Percentiles rank a stretch among this genome's conserved stretches.
These are phyloP conservation scores for Ceratocystis ficicola DNA, from an alignment of 2,329 filamentous ascomycete species.

Conservation along the genomic window DNA sequence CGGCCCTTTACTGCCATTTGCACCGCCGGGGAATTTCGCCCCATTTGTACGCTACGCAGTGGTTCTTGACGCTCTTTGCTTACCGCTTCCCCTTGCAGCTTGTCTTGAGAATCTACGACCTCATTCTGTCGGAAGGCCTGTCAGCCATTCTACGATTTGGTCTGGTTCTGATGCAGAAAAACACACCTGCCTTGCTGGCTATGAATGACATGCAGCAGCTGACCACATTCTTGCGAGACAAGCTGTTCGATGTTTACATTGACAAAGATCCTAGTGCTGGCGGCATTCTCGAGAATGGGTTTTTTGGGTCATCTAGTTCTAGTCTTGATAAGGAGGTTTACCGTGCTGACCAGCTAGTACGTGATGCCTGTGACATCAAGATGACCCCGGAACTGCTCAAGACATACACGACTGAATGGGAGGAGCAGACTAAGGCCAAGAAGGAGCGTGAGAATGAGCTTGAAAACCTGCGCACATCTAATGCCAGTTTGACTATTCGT, in stretches of 20 bases:
- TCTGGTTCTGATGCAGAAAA: conserved; percentile 92
- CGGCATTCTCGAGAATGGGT: conserved; percentile 87
- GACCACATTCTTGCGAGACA: conserved; percentile 84
- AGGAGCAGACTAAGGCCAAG: conserved; percentile 73
- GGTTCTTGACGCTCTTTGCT: conserved; percentile 97
- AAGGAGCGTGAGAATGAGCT: conserved; percentile 74
- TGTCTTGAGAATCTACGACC: conserved; percentile 89
- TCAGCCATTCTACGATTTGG: conserved; percentile 91
- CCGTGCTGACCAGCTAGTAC: conserved; percentile 81
- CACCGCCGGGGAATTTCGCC: conserved; percentile 76
- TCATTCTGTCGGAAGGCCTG: conserved; percentile 86
- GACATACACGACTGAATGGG: conserved; percentile 76
- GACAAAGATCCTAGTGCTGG: conserved; percentile 86
- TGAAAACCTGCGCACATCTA: conserved; percentile 55
- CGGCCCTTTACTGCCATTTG: conserved; percentile 87
- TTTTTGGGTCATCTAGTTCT: conserved; percentile 87
- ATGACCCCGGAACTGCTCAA: conserved; percentile 74
- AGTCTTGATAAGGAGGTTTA: conserved; percentile 91
- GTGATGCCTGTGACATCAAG: conserved; percentile 79
- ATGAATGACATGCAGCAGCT: conserved; percentile 88
- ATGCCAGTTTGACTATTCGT: conserved; percentile 55
- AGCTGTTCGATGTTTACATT: conserved; percentile 91
- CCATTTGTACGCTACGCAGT: conserved; percentile 93
- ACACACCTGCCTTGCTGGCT: conserved; percentile 59
- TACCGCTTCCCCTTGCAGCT: conserved; percentile 95